These are phyloP conservation scores for Boletus sp. DNA, from an alignment of 1,284 basidiomycete genomes.

Conservation along the genomic window DNA sequence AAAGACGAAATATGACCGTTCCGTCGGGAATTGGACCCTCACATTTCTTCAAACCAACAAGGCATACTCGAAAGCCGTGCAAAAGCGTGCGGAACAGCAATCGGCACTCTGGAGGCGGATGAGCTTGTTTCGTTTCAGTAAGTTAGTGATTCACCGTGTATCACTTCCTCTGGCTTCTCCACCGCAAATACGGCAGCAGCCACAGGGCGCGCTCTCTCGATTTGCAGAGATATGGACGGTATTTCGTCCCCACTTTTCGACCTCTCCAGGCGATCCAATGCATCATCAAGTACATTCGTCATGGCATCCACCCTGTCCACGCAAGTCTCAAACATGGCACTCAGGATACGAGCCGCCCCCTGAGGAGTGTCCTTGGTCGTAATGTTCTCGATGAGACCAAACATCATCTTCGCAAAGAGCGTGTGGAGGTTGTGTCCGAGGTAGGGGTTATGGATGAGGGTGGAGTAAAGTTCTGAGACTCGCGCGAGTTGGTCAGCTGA, in stretches of 20 bases:
- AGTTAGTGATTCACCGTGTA: constrained; percentile 56
- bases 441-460: constrained; percentile 89
- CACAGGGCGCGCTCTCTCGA: constrained; percentile 83
- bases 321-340: constrained; percentile 82
- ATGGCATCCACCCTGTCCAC: constrained; percentile 89
- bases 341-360: constrained; percentile 69
- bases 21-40: constrained; percentile 85
- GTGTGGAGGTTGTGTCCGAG: constrained; percentile 86
- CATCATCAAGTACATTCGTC: constrained; percentile 66
- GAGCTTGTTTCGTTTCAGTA: constrained; percentile 11
- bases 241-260: constrained; percentile 52
- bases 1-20: constrained; percentile 85
- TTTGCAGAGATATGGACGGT: constrained; percentile 53
- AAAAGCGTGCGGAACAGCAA: constrained; percentile 88
- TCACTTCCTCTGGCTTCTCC: constrained; percentile 77
- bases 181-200: constrained; percentile 72
- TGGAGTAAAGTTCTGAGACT: constrained; percentile 86
- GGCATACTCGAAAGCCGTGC: constrained; percentile 87
- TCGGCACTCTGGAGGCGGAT: constrained; percentile 67
- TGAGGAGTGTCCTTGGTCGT: constrained; percentile 72
- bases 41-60: constrained; percentile 79
- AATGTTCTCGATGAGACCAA: constrained; percentile 88
- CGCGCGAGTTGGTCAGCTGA: constrained; percentile 78
- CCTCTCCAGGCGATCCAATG: constrained; percentile 51
- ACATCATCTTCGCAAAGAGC: constrained; percentile 92